phyloP scores from a whole-genome alignment of 2,329 filamentous ascomycete genomes.

The Fusarium piperis region DNA sequence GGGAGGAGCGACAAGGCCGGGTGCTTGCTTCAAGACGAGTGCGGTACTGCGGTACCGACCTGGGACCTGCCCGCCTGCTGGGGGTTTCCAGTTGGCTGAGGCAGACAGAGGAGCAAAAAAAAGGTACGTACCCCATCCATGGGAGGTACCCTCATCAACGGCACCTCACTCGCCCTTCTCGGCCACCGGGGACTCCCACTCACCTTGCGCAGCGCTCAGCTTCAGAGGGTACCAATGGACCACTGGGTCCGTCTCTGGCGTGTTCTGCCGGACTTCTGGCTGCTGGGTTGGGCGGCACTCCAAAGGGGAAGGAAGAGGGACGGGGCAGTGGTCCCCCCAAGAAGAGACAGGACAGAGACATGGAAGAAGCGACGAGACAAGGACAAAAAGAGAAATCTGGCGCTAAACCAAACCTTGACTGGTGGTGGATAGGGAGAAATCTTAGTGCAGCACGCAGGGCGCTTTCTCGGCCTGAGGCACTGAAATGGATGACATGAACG shows the following conservation, averaged over 20 bases:
- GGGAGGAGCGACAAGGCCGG: slow-evolving; percentile 51
- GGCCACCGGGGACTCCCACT: slow-evolving; percentile 23
- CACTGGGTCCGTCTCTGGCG: slow-evolving; percentile 29
- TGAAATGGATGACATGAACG: slow-evolving; percentile 26
- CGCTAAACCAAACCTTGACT: slow-evolving; percentile 50
- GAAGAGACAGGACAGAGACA: slow-evolving; percentile 37
- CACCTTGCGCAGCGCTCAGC: slow-evolving; percentile 13
- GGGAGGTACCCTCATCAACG: slow-evolving; percentile 32
- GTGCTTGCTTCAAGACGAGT: slow-evolving; percentile 44
- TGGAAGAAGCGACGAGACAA: slow-evolving; percentile 39
- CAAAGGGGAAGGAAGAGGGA: slow-evolving; percentile 20
- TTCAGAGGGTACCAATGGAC: slow-evolving; percentile 32
- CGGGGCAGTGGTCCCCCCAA: slow-evolving; percentile 30
- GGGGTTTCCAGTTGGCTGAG: slow-evolving; percentile 42
- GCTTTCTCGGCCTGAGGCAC: slow-evolving; percentile 41
- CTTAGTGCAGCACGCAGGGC: slow-evolving; percentile 44
- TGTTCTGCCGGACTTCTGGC: slow-evolving; percentile 26
- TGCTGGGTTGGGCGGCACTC: slow-evolving; percentile 22
- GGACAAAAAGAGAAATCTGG: slow-evolving; percentile 39
- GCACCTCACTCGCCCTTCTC: slow-evolving; percentile 34
- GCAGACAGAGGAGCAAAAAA: slow-evolving; percentile 18
- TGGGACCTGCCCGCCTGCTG: slow-evolving; percentile 34
- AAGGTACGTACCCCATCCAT: slow-evolving; percentile 42
- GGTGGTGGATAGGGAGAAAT: slow-evolving; percentile 48
- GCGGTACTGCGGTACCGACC: slow-evolving; percentile 43